phyloP scores from a whole-genome alignment of 106 monocot species.

The Acorus calamus region DNA sequence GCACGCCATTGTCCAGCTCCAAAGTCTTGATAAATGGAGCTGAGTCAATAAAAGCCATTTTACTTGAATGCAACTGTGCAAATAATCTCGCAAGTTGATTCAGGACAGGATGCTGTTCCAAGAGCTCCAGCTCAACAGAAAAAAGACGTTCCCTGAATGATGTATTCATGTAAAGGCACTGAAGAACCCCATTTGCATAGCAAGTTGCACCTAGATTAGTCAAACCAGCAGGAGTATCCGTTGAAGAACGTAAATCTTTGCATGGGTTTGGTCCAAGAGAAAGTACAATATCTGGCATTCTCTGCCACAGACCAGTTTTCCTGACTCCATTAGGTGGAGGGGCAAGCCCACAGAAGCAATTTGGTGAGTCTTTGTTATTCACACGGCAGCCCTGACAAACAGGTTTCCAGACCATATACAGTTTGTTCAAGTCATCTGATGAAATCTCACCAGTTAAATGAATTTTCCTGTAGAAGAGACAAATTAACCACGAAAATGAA shows the following conservation, averaged over 20 bases:
- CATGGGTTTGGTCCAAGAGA: conserved; percentile 69
- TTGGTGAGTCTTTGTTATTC: conserved; percentile 80
- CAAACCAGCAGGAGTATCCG: conserved; percentile 76
- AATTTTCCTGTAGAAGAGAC: conserved; percentile 44
- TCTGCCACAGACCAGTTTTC: conserved; percentile 90
- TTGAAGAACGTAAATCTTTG: conserved; percentile 57
- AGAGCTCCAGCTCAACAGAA: conserved; percentile 61
- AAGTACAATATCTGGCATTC: conserved; percentile 54
- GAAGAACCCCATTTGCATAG: conserved; percentile 99
- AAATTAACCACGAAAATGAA: no score
- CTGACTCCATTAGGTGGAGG: conserved; percentile 58
- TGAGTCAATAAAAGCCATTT: conserved; percentile 84
- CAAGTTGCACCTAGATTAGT: conserved; percentile 96
- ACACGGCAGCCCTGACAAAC: conserved; percentile 77
- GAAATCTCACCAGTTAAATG: conserved; percentile 58
- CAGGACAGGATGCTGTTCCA: conserved; percentile 68
- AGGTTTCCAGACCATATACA: conserved; percentile 63
- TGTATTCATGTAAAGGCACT: conserved; percentile 95
- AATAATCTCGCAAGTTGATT: conserved; percentile 80
- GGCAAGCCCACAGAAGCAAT: conserved; percentile 91
- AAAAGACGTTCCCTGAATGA: conserved; percentile 71
- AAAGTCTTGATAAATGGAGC: conserved; percentile 90
- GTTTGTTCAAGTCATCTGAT: conserved; percentile 43
- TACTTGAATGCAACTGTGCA: conserved; percentile 83
- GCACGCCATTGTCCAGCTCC: conserved; percentile 93